phyloP scores from a whole-genome alignment of 2,329 filamentous ascomycete species.

The Clonostachys chloroleuca region DNA sequence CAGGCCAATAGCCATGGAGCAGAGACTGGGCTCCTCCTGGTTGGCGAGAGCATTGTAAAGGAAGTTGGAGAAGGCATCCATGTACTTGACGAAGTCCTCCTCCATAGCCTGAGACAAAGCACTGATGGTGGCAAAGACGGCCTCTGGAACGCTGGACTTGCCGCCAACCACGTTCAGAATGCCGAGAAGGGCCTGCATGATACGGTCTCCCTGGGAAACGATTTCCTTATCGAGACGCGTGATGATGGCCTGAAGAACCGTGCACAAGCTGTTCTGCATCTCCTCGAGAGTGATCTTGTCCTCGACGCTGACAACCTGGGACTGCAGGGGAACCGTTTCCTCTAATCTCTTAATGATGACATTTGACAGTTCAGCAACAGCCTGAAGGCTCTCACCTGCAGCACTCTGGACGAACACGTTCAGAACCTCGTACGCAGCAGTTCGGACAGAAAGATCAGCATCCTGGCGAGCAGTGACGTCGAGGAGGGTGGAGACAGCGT shows the following conservation, averaged over 20 bases:
- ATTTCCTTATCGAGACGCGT: slow-evolving; percentile 90
- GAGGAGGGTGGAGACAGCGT: slow-evolving; percentile 82
- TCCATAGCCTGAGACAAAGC: slow-evolving; percentile 88
- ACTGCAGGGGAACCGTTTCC: slow-evolving; percentile 83
- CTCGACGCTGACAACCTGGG: slow-evolving; percentile 93
- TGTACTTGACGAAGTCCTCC: slow-evolving; percentile 93
- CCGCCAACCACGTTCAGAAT: slow-evolving; percentile 71
- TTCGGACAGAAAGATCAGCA: slow-evolving; percentile 83
- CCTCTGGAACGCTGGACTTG: slow-evolving; percentile 93
- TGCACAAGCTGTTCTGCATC: slow-evolving; percentile 93
- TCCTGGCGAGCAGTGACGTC: slow-evolving; percentile 79
- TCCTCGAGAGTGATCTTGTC: slow-evolving; percentile 95
- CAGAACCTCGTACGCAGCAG: slow-evolving; percentile 94
- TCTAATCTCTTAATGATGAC: slow-evolving; percentile 89
- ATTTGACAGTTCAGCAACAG: slow-evolving; percentile 78
- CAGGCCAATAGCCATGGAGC: slow-evolving; percentile 94
- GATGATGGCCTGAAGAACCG: slow-evolving; percentile 87
- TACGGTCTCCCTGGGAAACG: slow-evolving; percentile 81
- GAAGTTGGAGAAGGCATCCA: slow-evolving; percentile 91
- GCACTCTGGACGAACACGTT: slow-evolving; percentile 92
- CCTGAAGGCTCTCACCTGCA: slow-evolving; percentile 76
- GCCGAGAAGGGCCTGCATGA: slow-evolving; percentile 85
- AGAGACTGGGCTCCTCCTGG: slow-evolving; percentile 90
- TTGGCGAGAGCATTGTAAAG: slow-evolving; percentile 92
- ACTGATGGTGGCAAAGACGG: slow-evolving; percentile 87